Base-by-base conservation (phyloP, 2,329 filamentous ascomycete genomes). In the Mollisia scopiformis region DNA sequence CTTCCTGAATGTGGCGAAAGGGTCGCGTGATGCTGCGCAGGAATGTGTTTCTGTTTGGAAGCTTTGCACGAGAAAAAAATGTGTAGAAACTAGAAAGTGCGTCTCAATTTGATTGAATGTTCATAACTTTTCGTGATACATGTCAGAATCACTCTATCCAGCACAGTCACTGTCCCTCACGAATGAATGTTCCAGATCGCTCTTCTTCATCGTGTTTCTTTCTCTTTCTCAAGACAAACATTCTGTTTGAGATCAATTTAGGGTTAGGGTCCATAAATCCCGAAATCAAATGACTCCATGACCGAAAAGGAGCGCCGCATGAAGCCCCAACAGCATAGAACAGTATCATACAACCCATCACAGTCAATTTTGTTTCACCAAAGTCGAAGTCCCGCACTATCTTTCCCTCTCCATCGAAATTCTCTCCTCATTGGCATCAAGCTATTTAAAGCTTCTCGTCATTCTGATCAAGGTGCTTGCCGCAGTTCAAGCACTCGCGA, bases 391-490 rank as follows among this genome's bases (percentile, higher is more conserved):
- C 31, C 31, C 31, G 6, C 31, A 7, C 31, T 7, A 33, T 33
- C 31, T 33, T 13, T 33, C 6, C 6, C 6, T 33, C 13, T 33
- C 31, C 31, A 13, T 33, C 6, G 6, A 33, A 7, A 33, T 33
- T 33, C 31, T n/a, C n/a, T n/a, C n/a, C n/a, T n/a, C n/a, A n/a
- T n/a, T n/a, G n/a, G n/a, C n/a, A n/a, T n/a, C n/a, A n/a, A n/a
- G n/a, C n/a, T n/a, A n/a, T 2, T 49, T 49, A 33, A 27, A 51
- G 33, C 23, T 51, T 51, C 28, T 51, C 49, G 33, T 51, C 49
- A 21, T 51, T 30, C 19, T 35, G 27, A 35, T 51, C 49, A n/a
- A 51, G 23, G 8, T 51, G 49, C 49, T 51, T 51, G n/a, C 49
- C 49, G 13, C 49, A 51, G 28, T 25, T 19, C 49, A 51, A 21